Percentiles rank a stretch among this genome's conserved stretches.
These are phyloP conservation scores for Fennellomyces sp. DNA, from an alignment of 371 early-diverging fungal genomes.

Conservation along the genomic window DNA sequence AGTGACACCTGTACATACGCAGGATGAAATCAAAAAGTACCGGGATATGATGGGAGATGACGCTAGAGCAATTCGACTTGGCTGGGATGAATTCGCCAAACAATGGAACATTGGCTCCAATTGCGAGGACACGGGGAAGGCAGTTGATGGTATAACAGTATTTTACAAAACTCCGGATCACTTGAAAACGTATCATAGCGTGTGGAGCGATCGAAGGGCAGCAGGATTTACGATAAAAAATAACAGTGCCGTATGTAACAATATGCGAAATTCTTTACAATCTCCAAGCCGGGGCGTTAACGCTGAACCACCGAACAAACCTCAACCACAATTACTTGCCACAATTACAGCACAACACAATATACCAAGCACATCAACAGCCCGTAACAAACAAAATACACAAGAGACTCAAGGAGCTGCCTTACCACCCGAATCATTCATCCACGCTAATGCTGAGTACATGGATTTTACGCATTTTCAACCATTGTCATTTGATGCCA, in stretches of 20 bases:
- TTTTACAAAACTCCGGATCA: background rate
- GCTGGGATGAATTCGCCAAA: background rate
- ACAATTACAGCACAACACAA: too few species aligned
- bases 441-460: too few species aligned
- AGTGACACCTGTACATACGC: background rate
- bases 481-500: too few species aligned
- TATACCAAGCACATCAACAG: too few species aligned
- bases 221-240: background rate
- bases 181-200: background rate
- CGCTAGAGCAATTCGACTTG: background rate
- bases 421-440: too few species aligned
- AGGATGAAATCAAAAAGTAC: background rate
- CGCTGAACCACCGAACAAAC: background rate
- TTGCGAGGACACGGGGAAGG: too few species aligned
- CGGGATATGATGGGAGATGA: background rate
- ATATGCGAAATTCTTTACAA: background rate
- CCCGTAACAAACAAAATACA: too few species aligned
- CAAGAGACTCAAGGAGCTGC: too few species aligned
- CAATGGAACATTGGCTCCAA: background rate
- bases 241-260: background rate
- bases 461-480: too few species aligned
- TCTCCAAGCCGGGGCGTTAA: background rate
- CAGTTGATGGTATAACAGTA: background rate
- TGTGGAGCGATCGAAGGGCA: background rate
- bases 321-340: too few species aligned